These are phyloP conservation scores for Turritis glabra DNA, from an alignment of 345 rosid species.

Conservation along the genomic window DNA sequence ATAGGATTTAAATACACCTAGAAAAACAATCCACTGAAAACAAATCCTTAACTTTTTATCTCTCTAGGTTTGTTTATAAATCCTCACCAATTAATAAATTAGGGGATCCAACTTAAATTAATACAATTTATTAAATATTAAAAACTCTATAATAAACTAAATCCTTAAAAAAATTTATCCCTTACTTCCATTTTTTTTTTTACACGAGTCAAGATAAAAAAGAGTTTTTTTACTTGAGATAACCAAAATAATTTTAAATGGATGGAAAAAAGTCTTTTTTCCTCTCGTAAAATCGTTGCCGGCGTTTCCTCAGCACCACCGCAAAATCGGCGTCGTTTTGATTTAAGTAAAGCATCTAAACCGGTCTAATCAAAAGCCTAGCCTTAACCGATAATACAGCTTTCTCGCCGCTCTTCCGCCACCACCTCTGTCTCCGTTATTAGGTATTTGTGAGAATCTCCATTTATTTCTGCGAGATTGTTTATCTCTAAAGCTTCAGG, in stretches of 20 bases:
- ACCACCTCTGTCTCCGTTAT: constrained; percentile 23
- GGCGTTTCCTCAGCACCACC: neutral
- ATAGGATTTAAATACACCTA: no score
- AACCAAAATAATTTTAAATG: neutral
- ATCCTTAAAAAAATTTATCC: no score
- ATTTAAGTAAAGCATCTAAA: neutral
- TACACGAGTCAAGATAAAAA: no score
- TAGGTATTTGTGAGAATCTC: constrained; percentile 9
- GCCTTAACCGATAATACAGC: neutral
- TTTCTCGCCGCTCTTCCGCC: constrained; percentile 18
- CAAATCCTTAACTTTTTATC: no score
- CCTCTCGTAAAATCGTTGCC: neutral
- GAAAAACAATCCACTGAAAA: no score
- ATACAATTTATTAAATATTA: no score
- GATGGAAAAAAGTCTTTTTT: neutral
- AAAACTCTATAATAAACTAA: no score
- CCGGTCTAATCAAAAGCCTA: neutral
- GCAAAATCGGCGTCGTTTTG: neutral
- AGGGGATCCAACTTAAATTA: no score
- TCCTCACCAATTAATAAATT: neutral
- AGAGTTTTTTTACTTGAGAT: neutral
- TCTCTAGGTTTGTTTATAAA: neutral
- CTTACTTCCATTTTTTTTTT: no score
- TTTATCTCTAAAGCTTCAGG: neutral
- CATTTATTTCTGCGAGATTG: neutral